Conservation (phyloP, 1,284 basidiomycete species). For the Inonotus obliquus region DNA sequence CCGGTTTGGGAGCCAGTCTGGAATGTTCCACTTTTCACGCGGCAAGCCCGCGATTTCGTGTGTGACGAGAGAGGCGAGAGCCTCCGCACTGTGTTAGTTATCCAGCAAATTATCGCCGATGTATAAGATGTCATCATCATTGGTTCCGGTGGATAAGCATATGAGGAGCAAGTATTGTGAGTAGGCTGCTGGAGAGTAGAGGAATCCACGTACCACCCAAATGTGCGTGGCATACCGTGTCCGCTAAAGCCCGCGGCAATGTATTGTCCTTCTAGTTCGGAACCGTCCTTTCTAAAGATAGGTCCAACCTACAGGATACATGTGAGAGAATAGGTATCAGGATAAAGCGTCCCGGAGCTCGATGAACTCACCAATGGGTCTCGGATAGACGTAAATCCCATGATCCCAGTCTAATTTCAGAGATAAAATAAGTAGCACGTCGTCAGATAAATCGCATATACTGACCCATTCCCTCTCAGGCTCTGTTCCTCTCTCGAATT, state of each 20-base stretch:
- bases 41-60: slow-evolving; percentile 38
- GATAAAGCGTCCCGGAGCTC: background rate
- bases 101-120: background rate
- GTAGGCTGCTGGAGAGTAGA: background rate
- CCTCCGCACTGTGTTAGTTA: slow-evolving; percentile 49
- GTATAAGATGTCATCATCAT: no score
- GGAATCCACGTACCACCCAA: slow-evolving; percentile 49
- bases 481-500: slow-evolving; percentile 40
- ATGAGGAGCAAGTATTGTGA: background rate
- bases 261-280: slow-evolving; percentile 49
- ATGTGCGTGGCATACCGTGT: slow-evolving; percentile 79
- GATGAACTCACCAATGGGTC: slow-evolving; percentile 62
- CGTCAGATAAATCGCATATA: slow-evolving; percentile 17
- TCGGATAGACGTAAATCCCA: slow-evolving; percentile 63
- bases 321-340: background rate
- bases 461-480: slow-evolving; percentile 75
- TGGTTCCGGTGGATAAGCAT: background rate
- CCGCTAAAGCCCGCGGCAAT: slow-evolving; percentile 73
- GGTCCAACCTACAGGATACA: slow-evolving; percentile 54
- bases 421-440: background rate
- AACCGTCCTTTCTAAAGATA: slow-evolving; percentile 35
- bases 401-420: slow-evolving; percentile 65
- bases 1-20: slow-evolving; percentile 60
- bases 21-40: slow-evolving; percentile 42
- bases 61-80: slow-evolving; percentile 57